phyloP scores from a whole-genome alignment of 768 basidiomycete species.

The Phylloporus rhodoxanthus region DNA sequence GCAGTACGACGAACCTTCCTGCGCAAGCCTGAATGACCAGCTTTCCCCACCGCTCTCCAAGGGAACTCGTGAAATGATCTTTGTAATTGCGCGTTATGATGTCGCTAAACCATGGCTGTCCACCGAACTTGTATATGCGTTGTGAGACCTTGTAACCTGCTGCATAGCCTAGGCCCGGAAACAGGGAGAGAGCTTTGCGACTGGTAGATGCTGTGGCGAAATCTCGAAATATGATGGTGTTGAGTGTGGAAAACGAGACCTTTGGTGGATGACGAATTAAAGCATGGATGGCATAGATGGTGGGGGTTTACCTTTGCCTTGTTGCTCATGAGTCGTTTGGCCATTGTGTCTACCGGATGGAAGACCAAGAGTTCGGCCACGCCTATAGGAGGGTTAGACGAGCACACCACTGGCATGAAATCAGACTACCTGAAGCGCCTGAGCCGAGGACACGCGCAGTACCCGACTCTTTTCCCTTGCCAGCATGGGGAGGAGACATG shows the following conservation, averaged over 20 bases:
- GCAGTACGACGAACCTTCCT: slow-evolving; percentile 59
- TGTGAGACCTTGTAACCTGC: slow-evolving; percentile 97
- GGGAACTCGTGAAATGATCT: slow-evolving; percentile 69
- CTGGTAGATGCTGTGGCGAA: slow-evolving; percentile 61
- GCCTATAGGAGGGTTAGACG: slow-evolving; percentile 41
- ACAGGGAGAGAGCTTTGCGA: slow-evolving; percentile 80
- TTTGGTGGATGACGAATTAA: slow-evolving; percentile 20
- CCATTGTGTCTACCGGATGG: slow-evolving; percentile 94
- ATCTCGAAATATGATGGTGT: slow-evolving; percentile 83
- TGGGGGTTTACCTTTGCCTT: slow-evolving; percentile 58
- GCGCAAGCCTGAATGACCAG: slow-evolving; percentile 94
- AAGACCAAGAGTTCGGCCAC: slow-evolving; percentile 93
- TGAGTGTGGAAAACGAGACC: slow-evolving; percentile 60
- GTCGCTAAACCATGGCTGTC: slow-evolving; percentile 97
- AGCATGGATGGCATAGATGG: background rate
- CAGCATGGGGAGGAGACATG: slow-evolving; percentile 46
- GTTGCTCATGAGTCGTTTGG: slow-evolving; percentile 99
- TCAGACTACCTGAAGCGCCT: slow-evolving; percentile 70
- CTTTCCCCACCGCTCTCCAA: slow-evolving; percentile 94
- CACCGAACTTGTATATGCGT: slow-evolving; percentile 96
- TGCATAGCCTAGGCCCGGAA: slow-evolving; percentile 96
- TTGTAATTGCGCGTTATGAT: slow-evolving; percentile 79
- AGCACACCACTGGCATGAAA: background rate
- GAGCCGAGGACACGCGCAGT: slow-evolving; percentile 87
- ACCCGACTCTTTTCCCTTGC: slow-evolving; percentile 72